phyloP scores from a whole-genome alignment of 2,329 filamentous ascomycete genomes.

The Aspergillus neotritici region DNA sequence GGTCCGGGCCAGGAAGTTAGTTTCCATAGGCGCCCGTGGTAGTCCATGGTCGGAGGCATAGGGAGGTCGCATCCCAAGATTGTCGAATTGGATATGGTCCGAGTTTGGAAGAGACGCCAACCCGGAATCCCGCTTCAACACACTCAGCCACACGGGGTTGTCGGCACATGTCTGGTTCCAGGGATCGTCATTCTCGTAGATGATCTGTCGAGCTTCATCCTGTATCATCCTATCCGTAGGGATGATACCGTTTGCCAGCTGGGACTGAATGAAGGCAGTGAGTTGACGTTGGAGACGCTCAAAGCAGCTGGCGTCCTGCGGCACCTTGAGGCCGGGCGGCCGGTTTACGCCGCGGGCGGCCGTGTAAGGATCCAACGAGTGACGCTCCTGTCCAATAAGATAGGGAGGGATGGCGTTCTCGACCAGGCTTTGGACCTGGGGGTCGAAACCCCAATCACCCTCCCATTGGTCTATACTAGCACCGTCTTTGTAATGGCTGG shows the following conservation, averaged over 20 bases:
- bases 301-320: constrained; percentile 39
- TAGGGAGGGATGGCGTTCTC: constrained; percentile 37
- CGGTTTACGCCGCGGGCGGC: constrained; percentile 16
- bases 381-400: constrained; percentile 32
- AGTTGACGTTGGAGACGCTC: constrained; percentile 37
- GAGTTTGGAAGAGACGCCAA: constrained; percentile 28
- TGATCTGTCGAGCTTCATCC: constrained; percentile 29
- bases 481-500: constrained; percentile 35
- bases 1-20: constrained; percentile 23
- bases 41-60: constrained; percentile 37
- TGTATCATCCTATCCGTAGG: constrained; percentile 37
- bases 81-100: constrained; percentile 30
- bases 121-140: constrained; percentile 41
- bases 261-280: constrained; percentile 33
- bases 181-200: constrained; percentile 32
- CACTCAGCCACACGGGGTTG: constrained; percentile 41
- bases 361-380: constrained; percentile 30
- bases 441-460: constrained; percentile 38
- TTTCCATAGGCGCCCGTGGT: constrained; percentile 29
- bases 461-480: constrained; percentile 35
- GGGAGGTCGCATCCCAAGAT: constrained; percentile 40
- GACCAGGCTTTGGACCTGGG: constrained; percentile 30
- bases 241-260: constrained; percentile 28
- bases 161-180: constrained; percentile 44
- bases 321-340: constrained; percentile 19